Evolutionary conservation across 345 rosid species (phyloP), one percentile per base, ranked within the genome.

Genomic region (Gossypioides kirkii): DNA sequence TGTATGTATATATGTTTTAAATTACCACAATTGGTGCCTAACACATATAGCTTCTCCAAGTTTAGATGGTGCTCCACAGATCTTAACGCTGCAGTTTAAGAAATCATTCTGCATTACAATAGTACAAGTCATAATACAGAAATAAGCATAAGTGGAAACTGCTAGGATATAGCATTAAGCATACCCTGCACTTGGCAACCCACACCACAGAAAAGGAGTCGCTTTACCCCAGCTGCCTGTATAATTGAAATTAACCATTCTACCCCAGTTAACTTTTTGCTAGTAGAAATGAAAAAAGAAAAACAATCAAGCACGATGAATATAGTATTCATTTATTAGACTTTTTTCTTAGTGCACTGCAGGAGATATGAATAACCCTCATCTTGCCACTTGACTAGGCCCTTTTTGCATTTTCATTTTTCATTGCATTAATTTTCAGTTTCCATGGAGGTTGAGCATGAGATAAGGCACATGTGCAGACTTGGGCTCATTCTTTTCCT

Each of bases 151-250:
- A 52, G 20, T 16, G 53, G 32, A 55, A 50, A 70, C 70, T 46
- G 55, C 63, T 32, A 61, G 74, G 61, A 70, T 47, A 49, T 63
- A 74, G 68, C 12, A 62, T 32, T 69, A 68, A 41, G 36, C 64
- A 60, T 76, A 94, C 98, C 98, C 82, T 90, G 97, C 77, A 94
- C 98, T 89, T 94, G 98, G 83, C 98, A 94, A 69, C 98, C 97
- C 69, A 94, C 98, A 36, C 98, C 98, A 80, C 98, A 91, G 70
- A 94, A 91, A 76, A 94, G 97, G 77, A 94, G 94, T 80, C 96
- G 93, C 76, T 94, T 94, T 43, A 94, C 96, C 41, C 98, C 94
- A 8, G 97, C 91, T 64, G 97, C 86, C 98, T 94, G 83, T 78
- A 62, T 17, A 58, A 73, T 45, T 22, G 66, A 45, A 71, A 78